These are phyloP conservation scores for Kokia cookei DNA, from an alignment of 441 rosid genomes.

Conservation along the genomic window DNA sequence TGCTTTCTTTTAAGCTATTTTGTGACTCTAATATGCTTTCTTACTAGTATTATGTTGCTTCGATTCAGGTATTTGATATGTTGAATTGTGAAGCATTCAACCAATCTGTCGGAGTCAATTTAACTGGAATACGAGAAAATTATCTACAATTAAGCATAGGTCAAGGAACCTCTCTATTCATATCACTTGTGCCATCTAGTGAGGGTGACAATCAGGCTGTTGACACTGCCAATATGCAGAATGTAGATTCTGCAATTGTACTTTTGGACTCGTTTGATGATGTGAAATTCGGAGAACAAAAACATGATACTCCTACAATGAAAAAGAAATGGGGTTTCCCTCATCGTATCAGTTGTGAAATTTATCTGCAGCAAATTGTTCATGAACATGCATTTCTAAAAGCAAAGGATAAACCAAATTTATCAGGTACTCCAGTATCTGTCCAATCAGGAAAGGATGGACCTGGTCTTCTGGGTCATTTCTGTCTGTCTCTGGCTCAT, in stretches of 20 bases:
- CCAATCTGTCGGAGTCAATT: slow-evolving; percentile 68
- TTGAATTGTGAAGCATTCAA: slow-evolving; percentile 74
- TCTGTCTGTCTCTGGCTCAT: slow-evolving; percentile 82
- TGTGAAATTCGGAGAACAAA: slow-evolving; percentile 33
- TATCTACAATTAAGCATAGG: slow-evolving; percentile 66
- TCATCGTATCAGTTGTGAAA: slow-evolving; percentile 53
- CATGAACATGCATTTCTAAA: slow-evolving; percentile 57
- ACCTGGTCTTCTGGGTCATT: slow-evolving; percentile 72
- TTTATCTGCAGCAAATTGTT: slow-evolving; percentile 76
- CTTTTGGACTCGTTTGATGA: slow-evolving; percentile 44
- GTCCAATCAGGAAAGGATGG: slow-evolving; percentile 46
- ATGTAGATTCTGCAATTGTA: slow-evolving; percentile 29
- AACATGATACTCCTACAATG: slow-evolving; percentile 25
- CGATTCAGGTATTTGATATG: slow-evolving; percentile 74
- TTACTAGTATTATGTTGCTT: not conserved
- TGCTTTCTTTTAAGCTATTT: slow-evolving; percentile 5
- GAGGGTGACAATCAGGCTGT: slow-evolving; percentile 35
- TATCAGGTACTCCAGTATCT: slow-evolving; percentile 31
- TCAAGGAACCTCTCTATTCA: slow-evolving; percentile 64
- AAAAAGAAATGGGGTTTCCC: slow-evolving; percentile 50
- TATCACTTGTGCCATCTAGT: slow-evolving; percentile 54
- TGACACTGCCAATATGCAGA: slow-evolving; percentile 21
- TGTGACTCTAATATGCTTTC: slow-evolving; percentile 5
- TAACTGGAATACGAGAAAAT: slow-evolving; percentile 81
- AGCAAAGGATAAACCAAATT: slow-evolving; percentile 40